Base-by-base conservation (phyloP, 768 basidiomycete species). In the Lactarius indigo region DNA sequence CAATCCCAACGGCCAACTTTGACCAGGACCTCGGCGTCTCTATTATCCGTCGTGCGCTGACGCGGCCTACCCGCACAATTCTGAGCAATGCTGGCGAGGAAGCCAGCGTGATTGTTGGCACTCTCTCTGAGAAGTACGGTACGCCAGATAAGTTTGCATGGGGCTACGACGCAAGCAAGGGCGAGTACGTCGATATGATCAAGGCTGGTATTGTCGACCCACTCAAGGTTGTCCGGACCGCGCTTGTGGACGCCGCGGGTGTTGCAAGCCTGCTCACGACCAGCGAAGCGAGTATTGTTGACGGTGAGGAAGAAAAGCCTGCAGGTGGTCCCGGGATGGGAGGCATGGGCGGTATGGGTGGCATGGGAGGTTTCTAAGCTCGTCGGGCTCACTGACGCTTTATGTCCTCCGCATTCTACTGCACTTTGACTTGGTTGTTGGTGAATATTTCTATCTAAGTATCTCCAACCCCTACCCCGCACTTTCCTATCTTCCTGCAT, bases 101-200 rank as follows among this genome's bases (percentile, higher is more conserved):
- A 77, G 84, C 92, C 1, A 86, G 87, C 66, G 96, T 99, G 64
- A 93, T 98, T 66, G 92, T 97, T 50, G 96, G 96, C 39, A 88
- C 88, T 15, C 83, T 99, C 0, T 78, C 95, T 41, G 79, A 81
- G 64, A 78, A 86, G 73, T 91, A 92, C 73, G 88, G 85, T 9
- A 70, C 79, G 20, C 77, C 85, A 31, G 94, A 94, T 78, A 86
- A 94, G 80, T 94, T 94, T 75, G 82, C 81, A 15, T 87, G 85
- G 86, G 92, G 96, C 1, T 97, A 97, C 78, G 94, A 97, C 71
- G 94, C 96, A 30, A 84, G 87, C 73, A 90, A 89, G 80, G 94
- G 92, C 69, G 91, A 96, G 79, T 98, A 93, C 74, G 87, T 90
- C 55, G 93, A 98, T 78, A 95, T 98, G 94, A 90, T 98, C 79